Percentiles rank a stretch among this genome's conserved stretches.
Evolutionary conservation across 108 stramenopile genomes (phyloP).

Genomic region (Pseudonitzschia pungens): DNA sequence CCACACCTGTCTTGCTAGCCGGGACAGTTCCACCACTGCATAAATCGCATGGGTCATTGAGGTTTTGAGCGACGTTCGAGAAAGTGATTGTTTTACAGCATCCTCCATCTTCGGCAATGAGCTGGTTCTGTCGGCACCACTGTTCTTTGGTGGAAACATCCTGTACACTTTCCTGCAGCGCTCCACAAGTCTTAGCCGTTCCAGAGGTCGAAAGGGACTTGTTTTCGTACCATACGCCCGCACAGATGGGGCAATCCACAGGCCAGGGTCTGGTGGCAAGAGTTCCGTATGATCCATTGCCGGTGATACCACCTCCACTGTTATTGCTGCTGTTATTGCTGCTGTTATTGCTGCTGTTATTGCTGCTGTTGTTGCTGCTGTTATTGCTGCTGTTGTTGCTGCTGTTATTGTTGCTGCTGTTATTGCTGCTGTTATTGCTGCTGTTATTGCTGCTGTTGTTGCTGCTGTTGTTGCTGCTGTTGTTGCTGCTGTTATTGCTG

Average conservation of each 20-base stretch:
- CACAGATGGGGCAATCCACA: not conserved
- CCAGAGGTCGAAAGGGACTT: not conserved
- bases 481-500: not conserved
- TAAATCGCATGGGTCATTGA: not conserved
- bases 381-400: not conserved
- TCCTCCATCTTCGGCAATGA: not conserved
- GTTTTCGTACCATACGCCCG: not conserved
- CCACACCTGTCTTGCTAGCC: not conserved
- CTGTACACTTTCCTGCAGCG: not conserved
- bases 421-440: not conserved
- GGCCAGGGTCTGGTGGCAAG: not conserved
- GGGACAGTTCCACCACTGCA: not conserved
- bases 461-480: not conserved
- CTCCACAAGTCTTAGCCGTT: not conserved
- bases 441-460: not conserved
- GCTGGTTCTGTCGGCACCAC: not conserved
- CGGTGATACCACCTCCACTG: not conserved
- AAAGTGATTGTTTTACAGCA: not conserved
- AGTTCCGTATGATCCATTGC: not conserved
- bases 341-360: not conserved
- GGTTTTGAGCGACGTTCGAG: not conserved
- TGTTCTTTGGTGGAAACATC: not conserved
- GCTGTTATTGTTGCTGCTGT: not conserved
- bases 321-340: not conserved
- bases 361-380: not conserved